These are phyloP conservation scores for Musa itinerans DNA, from an alignment of 176 grass and related monocot species.

Conservation along the genomic window DNA sequence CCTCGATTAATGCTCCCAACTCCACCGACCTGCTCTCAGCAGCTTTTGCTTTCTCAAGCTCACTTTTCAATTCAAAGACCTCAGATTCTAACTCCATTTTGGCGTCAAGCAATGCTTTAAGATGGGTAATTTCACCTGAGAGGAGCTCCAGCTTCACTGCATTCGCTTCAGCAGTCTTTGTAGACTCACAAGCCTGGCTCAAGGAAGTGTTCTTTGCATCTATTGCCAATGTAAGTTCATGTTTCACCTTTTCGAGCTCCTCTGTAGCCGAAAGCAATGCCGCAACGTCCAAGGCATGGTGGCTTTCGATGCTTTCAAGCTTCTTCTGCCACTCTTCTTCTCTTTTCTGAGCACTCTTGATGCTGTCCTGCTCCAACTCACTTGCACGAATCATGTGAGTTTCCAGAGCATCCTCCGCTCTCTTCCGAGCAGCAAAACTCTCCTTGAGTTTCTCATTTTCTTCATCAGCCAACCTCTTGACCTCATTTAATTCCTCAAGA, in stretches of 20 bases:
- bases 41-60: slow-evolving; percentile 35
- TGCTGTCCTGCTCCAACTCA: slow-evolving; percentile 24
- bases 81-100: slow-evolving; percentile 43
- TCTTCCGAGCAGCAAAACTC: slow-evolving; percentile 30
- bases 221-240: slow-evolving; percentile 44
- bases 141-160: slow-evolving; percentile 45
- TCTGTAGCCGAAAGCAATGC: slow-evolving; percentile 32
- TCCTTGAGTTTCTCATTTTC: slow-evolving; percentile 61
- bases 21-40: slow-evolving; percentile 33
- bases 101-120: slow-evolving; percentile 47
- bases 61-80: slow-evolving; percentile 13
- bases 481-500: slow-evolving; percentile 45
- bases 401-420: slow-evolving; percentile 31
- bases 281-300: slow-evolving; percentile 40
- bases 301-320: slow-evolving; percentile 51
- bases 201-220: slow-evolving; percentile 65
- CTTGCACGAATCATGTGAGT: slow-evolving; percentile 12
- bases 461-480: slow-evolving; percentile 47
- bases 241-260: slow-evolving; percentile 65
- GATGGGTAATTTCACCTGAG: slow-evolving; percentile 36
- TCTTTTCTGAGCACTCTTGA: slow-evolving; percentile 35
- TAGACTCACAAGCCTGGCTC: slow-evolving; percentile 50
- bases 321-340: slow-evolving; percentile 52
- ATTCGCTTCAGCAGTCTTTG: slow-evolving; percentile 41
- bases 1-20: slow-evolving; percentile 27